Base-by-base conservation (phyloP, 2,329 filamentous ascomycete species). In the Ophiostoma ips region DNA sequence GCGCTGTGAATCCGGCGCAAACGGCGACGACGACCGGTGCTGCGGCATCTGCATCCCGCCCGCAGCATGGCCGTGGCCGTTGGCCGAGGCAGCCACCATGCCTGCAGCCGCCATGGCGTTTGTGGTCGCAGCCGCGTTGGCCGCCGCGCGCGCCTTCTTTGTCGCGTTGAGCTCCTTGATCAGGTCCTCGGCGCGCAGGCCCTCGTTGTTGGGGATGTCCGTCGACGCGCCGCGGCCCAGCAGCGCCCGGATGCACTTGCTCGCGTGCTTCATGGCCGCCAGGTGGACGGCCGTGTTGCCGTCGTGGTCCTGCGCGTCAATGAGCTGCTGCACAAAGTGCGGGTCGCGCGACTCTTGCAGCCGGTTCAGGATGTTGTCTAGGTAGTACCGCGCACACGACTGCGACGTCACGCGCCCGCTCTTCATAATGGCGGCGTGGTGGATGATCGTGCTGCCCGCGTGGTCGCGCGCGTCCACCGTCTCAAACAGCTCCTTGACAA, bases 401-500 rank as follows among this genome's bases (percentile, higher is more conserved):
- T 89, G 88, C 64, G 90, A 95, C 54, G 84, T 85, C 5, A 76
- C 69, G 47, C 87, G 83, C 48, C 84, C 86, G 58, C 82, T 81
- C 51, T 90, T 94, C 59, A 90, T 90, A 49, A 85, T 83, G 16
- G 89, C 87, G 40, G 94, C 89, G 63, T 96, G 90, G 61, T 96
- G 92, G 60, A 98, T 90, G 48, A 95, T 86, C 0, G 88, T 95
- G 53, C 83, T 84, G 12, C 87, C 84, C 47, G 82, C 82, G 64
- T 79, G 81, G 62, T 98, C 92, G 19, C 84, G 76, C 52, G 79
- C 79, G 49, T 83, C 81, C 36, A 95, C 80, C 0, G 90, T 95
- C 35, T 83, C 78, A 48, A 89, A 80, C 4, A 98, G 75, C 55
- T 95, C 79, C 56, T 84, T 84, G 58, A 95, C 79, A 50, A 98